These are phyloP conservation scores for Taiwanofungus camphoratus DNA, from an alignment of 1,284 basidiomycete genomes.

Conservation along the genomic window DNA sequence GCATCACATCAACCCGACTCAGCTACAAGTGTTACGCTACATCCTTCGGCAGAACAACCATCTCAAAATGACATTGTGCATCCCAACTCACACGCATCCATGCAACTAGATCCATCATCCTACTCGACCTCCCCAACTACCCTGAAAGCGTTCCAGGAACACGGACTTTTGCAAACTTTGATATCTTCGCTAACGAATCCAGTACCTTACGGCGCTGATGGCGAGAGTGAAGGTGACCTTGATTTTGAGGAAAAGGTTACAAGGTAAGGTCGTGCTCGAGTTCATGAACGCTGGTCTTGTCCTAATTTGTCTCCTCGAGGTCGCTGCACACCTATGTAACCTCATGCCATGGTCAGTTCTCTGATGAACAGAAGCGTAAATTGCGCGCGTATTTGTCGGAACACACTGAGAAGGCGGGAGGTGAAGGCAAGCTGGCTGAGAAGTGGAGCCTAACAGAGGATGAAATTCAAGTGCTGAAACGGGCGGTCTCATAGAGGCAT, in stretches of 20 bases:
- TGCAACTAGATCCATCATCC: slow-evolving; percentile 45
- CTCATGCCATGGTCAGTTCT: slow-evolving; percentile 37
- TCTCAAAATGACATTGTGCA: slow-evolving; percentile 37
- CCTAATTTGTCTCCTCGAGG: slow-evolving; percentile 29
- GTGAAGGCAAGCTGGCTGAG: slow-evolving; percentile 19
- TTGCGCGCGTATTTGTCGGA: slow-evolving; percentile 32
- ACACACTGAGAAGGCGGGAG: slow-evolving; percentile 17
- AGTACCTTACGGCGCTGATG: slow-evolving; percentile 62
- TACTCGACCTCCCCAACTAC: slow-evolving; percentile 44
- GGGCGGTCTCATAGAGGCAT: slow-evolving; percentile 11
- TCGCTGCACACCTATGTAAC: slow-evolving; percentile 52
- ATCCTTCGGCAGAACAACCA: slow-evolving; percentile 30
- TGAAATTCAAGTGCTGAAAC: slow-evolving; percentile 18
- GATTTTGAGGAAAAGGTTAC: slow-evolving; percentile 83
- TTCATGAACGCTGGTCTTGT: background rate
- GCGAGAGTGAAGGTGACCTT: slow-evolving; percentile 61
- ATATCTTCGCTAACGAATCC: slow-evolving; percentile 44
- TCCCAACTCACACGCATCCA: slow-evolving; percentile 62
- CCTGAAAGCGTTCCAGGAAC: slow-evolving; percentile 41
- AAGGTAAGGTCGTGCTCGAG: slow-evolving; percentile 36
- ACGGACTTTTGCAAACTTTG: slow-evolving; percentile 39
- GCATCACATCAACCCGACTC: background rate
- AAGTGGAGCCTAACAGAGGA: slow-evolving; percentile 22
- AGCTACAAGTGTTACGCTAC: slow-evolving; percentile 11
- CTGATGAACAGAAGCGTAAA: slow-evolving; percentile 35